Conservation (phyloP, 345 rosid species). For the Eucalyptus dawsonii region DNA sequence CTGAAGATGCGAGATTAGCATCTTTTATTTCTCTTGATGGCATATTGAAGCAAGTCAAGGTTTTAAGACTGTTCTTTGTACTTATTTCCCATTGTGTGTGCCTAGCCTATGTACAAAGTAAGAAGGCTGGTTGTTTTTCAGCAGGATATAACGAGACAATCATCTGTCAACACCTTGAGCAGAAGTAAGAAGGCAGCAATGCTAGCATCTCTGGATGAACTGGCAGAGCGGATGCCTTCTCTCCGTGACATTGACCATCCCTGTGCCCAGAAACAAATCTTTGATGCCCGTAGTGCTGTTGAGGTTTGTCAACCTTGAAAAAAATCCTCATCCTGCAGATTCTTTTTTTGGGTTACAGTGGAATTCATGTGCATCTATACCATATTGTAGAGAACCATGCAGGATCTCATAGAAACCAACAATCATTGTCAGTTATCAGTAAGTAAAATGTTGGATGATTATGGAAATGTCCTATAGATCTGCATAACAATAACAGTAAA, state of each 20-base stretch:
- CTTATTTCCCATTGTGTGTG: background rate
- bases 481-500: background rate
- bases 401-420: background rate
- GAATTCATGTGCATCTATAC: background rate
- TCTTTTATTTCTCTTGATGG: conserved; percentile 88
- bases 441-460: background rate
- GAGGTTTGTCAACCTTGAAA: conserved; percentile 33
- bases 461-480: background rate
- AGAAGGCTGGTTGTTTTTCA: background rate
- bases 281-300: conserved; percentile 48
- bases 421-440: background rate
- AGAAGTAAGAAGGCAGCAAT: conserved; percentile 73
- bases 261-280: conserved; percentile 80
- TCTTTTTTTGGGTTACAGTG: background rate
- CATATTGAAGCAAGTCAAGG: conserved; percentile 90
- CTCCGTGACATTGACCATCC: conserved; percentile 93
- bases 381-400: background rate
- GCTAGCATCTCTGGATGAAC: conserved; percentile 73
- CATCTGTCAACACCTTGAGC: conserved; percentile 50
- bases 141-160: conserved; percentile 73
- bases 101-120: background rate
- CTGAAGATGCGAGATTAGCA: conserved; percentile 94
- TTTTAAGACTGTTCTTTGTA: conserved; percentile 3
- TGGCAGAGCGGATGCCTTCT: conserved; percentile 81
- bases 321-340: background rate